A percentile compares a stretch with the other conserved stretches of the same genome.
phyloP scores from a whole-genome alignment of 176 grass and related monocot genomes.

The Juncus inflexus region DNA sequence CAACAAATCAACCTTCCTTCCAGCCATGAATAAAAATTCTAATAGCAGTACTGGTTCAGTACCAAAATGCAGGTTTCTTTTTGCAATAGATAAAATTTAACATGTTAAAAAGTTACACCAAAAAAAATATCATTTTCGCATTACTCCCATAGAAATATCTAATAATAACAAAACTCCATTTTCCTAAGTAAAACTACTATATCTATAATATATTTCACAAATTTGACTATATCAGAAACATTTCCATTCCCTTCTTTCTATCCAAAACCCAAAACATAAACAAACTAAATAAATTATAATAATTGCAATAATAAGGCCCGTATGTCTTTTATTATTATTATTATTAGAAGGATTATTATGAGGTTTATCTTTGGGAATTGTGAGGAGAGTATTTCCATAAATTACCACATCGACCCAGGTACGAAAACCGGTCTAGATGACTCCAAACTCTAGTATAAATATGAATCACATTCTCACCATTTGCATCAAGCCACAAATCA shows the following conservation, averaged over 20 bases:
- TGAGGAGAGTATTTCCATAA: too few species aligned
- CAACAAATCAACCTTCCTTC: too few species aligned
- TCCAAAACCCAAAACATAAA: constrained; percentile 34
- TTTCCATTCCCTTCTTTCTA: constrained; percentile 45
- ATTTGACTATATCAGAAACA: constrained; percentile 63
- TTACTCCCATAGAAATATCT: neutral
- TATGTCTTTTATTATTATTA: neutral
- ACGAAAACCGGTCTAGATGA: too few species aligned
- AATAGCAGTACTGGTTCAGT: too few species aligned
- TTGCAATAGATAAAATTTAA: too few species aligned
- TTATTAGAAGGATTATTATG: neutral
- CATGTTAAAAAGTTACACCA: too few species aligned
- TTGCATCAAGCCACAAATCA: too few species aligned
- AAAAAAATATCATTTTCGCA: constrained; percentile 5
- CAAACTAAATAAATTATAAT: constrained; percentile 27
- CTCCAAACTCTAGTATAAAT: too few species aligned
- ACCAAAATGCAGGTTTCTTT: too few species aligned
- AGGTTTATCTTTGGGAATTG: constrained; percentile 30
- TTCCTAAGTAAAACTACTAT: too few species aligned
- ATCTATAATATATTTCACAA: constrained; percentile 39
- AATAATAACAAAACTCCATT: constrained; percentile 4
- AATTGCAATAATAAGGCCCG: neutral
- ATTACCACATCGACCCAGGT: constrained; percentile 17
- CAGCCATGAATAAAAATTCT: too few species aligned
- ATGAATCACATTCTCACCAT: too few species aligned